Base-by-base conservation (phyloP, 192 early-diverging fungal genomes). In the Chytriomyces sp. region DNA sequence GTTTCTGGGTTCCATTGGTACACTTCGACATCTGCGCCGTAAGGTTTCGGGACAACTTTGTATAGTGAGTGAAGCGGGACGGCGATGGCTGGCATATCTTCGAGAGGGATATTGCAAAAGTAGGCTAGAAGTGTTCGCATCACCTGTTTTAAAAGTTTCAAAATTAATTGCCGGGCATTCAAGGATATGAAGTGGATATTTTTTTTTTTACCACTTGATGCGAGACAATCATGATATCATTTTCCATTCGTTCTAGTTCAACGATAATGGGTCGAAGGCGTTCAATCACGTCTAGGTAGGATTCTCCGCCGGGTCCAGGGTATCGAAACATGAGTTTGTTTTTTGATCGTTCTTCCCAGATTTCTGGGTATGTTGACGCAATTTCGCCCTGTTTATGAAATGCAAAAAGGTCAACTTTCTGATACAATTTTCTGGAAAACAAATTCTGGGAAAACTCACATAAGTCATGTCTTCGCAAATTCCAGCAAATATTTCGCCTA, bases 401-500 rank as follows among this genome's bases (percentile, higher is more conserved):
- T 4, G 4, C 2, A 35, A 35, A 35, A 35, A 35, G 35, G 35
- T 35, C 35, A 35, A 2, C 35, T 35, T 35, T 35, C 2, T 4
- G n/a, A n/a, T 35, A 35, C 35, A 35, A 35, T 4, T 35, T 35
- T 35, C 2, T 35, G 1, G 28, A 35, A 35, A 35, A 35, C n/a
- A n/a, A n/a, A n/a, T n/a, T n/a, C n/a, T n/a, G 16, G 5, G 16
- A 57, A 57, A n/a, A 5, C 53, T 13, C 53, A 57, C 80, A 72
- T 85, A 87, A 5, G 85, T 89, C 78, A 89, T 67, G 70, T 82
- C 75, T 68, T 89, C 87, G 72, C 77, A 89, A 9, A 80, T 84
- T 71, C 94, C 91, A n/a, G 96, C 92, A 78, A 96, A 96, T 50
- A 99, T 97, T 78, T 99, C 96, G 81, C 96, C 96, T 46, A 99